phyloP scores from a whole-genome alignment of 2,329 filamentous ascomycete species.

The Aspergillus aculeatinus region DNA sequence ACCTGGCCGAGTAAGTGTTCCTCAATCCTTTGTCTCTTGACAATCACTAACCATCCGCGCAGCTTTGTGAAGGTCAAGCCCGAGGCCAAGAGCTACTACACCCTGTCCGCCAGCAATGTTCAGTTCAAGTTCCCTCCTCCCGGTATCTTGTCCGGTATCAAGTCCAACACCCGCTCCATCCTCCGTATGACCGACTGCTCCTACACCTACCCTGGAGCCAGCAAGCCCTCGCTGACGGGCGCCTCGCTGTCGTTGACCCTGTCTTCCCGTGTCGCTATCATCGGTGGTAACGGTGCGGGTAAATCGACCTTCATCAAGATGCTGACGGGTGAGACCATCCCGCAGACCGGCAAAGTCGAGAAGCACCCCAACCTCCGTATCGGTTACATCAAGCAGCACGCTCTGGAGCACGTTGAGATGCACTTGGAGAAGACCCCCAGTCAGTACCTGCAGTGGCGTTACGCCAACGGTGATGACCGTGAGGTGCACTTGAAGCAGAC shows the following conservation, averaged over 20 bases:
- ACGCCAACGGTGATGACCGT: slow-evolving; percentile 93
- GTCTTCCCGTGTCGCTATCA: slow-evolving; percentile 92
- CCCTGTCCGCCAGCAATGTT: slow-evolving; percentile 79
- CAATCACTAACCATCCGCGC: background rate
- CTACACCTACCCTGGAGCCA: slow-evolving; percentile 86
- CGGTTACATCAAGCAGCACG: slow-evolving; percentile 99
- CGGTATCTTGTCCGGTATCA: slow-evolving; percentile 90
- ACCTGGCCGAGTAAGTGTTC: slow-evolving; percentile 43
- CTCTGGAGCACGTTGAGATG: slow-evolving; percentile 98
- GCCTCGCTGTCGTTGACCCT: slow-evolving; percentile 85
- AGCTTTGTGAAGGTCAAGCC: slow-evolving; percentile 82
- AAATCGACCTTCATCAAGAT: slow-evolving; percentile 99
- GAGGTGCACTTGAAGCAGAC: slow-evolving; percentile 98
- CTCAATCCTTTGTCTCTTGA: background rate
- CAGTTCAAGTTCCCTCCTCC: slow-evolving; percentile 98
- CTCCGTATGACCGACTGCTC: slow-evolving; percentile 90
- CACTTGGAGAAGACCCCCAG: slow-evolving; percentile 98
- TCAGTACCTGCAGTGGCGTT: slow-evolving; percentile 98
- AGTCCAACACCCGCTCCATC: slow-evolving; percentile 89
- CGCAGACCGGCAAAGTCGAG: slow-evolving; percentile 81
- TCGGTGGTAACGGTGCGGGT: slow-evolving; percentile 94
- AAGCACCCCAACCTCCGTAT: slow-evolving; percentile 99
- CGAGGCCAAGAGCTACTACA: slow-evolving; percentile 98
- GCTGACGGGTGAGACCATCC: slow-evolving; percentile 87
- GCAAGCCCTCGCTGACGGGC: slow-evolving; percentile 82